phyloP scores from a whole-genome alignment of 2,329 filamentous ascomycete species.

The Dryadomyces quercus-mongolicae region DNA sequence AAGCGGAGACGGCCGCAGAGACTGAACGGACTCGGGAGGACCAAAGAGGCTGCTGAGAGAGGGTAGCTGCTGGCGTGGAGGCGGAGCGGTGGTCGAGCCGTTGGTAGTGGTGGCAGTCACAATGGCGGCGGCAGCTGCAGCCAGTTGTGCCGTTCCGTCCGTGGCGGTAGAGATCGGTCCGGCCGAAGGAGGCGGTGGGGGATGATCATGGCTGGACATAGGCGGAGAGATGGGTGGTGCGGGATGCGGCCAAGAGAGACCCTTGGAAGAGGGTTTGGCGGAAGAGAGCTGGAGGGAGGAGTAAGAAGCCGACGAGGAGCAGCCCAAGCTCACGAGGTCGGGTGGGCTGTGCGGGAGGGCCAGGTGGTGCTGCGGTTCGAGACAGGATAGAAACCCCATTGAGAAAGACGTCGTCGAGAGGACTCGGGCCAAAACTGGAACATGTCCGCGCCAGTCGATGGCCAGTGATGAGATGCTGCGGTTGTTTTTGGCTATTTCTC shows the following conservation, averaged over 20 bases:
- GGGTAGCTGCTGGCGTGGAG: slow-evolving; percentile 36
- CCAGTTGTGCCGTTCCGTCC: background rate
- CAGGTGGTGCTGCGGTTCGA: slow-evolving; percentile 38
- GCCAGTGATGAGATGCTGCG: background rate
- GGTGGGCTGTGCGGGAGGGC: slow-evolving; percentile 41
- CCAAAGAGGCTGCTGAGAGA: slow-evolving; percentile 46
- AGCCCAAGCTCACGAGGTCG: slow-evolving; percentile 39
- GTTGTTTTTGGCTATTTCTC: no score
- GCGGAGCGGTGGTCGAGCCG: slow-evolving; percentile 12
- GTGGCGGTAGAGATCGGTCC: slow-evolving; percentile 14
- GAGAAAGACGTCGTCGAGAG: slow-evolving; percentile 21
- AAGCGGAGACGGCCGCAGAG: slow-evolving; percentile 34
- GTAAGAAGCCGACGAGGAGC: slow-evolving; percentile 15
- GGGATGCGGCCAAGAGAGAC: slow-evolving; percentile 29
- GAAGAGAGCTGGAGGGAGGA: slow-evolving; percentile 13
- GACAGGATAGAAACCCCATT: slow-evolving; percentile 43
- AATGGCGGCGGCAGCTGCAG: background rate
- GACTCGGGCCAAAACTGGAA: slow-evolving; percentile 3
- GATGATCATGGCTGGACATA: slow-evolving; percentile 45
- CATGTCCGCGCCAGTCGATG: slow-evolving; percentile 3
- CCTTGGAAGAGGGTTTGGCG: no score
- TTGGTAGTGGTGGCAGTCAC: slow-evolving; percentile 13
- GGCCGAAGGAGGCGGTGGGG: slow-evolving; percentile 21
- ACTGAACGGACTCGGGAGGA: slow-evolving; percentile 29
- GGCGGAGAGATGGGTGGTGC: slow-evolving; percentile 36